Evolutionary conservation across 2,329 filamentous ascomycete species (phyloP).

Genomic region (Drechslerella coelobrocha): DNA sequence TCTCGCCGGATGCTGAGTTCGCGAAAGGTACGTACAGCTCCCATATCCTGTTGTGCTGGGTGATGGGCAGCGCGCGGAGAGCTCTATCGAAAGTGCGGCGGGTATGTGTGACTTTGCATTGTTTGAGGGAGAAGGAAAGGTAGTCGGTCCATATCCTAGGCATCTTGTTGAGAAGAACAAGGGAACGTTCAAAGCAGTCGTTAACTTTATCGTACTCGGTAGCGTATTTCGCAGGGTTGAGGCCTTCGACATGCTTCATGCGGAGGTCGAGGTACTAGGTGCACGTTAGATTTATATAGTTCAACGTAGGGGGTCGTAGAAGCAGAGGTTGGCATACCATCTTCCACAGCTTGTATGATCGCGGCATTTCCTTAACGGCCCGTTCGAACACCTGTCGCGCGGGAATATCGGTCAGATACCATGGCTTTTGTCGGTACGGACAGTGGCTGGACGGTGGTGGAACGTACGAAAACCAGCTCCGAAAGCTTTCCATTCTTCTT

Average conservation of each 20-base stretch:
- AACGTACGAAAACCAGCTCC: conserved; percentile 76
- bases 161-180: conserved; percentile 98
- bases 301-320: neutral
- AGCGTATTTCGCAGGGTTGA: conserved; percentile 80
- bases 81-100: conserved; percentile 90
- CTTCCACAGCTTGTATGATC: conserved; percentile 99
- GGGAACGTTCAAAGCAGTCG: conserved; percentile 85
- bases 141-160: conserved; percentile 98
- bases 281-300: conserved; percentile 50
- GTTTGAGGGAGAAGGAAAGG: conserved; percentile 83
- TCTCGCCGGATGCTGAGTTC: conserved; percentile 85
- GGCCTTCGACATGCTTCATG: conserved; percentile 77
- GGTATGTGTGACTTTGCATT: conserved; percentile 87
- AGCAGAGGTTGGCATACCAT: conserved; percentile 65
- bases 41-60: conserved; percentile 96
- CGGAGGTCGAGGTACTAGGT: conserved; percentile 82
- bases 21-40: conserved; percentile 88
- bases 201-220: conserved; percentile 93
- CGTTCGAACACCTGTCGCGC: conserved; percentile 74
- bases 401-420: conserved; percentile 8
- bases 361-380: conserved; percentile 84
- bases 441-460: neutral
- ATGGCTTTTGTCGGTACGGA: conserved; percentile 54
- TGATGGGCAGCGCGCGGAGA: conserved; percentile 86
- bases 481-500: conserved; percentile 80